Percentiles rank a stretch among this genome's conserved stretches.
phyloP scores from a whole-genome alignment of 768 basidiomycete genomes.

The Lyophyllum shimeji region DNA sequence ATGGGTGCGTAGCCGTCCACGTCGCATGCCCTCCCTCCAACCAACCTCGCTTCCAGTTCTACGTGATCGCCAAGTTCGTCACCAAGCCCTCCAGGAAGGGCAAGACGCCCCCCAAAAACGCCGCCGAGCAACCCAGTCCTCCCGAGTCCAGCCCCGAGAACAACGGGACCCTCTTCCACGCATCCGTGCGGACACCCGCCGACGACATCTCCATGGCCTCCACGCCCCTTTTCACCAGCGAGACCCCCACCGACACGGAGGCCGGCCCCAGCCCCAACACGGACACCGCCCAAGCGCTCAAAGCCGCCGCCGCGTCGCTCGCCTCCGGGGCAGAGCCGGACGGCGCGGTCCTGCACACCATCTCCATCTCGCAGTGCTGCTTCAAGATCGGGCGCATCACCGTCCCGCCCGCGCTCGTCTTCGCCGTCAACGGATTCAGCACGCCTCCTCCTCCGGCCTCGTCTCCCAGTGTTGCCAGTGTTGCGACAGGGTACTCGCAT shows the following conservation, averaged over 20 bases:
- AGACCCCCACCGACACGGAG: constrained; percentile 12
- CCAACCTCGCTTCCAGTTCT: constrained; percentile 42
- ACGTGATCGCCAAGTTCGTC: constrained; percentile 62
- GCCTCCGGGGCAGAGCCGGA: constrained; percentile 44
- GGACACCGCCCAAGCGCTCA: constrained; percentile 27
- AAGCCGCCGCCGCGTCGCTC: constrained; percentile 32
- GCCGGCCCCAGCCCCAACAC: neutral
- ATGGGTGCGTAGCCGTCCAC: constrained; percentile 46
- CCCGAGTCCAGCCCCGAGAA: neutral
- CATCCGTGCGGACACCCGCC: constrained; percentile 36
- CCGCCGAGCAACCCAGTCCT: constrained; percentile 10
- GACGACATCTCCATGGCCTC: constrained; percentile 25
- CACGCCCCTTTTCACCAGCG: constrained; percentile 18
- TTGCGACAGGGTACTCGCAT: constrained; percentile 41
- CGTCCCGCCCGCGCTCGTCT: constrained; percentile 62
- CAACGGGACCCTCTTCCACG: constrained; percentile 17
- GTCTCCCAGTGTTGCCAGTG: too few relatives aligned
- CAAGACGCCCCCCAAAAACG: constrained; percentile 11
- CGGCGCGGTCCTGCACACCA: constrained; percentile 59
- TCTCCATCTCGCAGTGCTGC: constrained; percentile 62
- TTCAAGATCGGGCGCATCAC: constrained; percentile 75
- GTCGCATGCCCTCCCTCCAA: neutral
- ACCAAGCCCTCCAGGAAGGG: constrained; percentile 45
- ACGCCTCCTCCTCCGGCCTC: constrained; percentile 26
- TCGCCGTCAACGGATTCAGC: constrained; percentile 61